Base-by-base conservation (phyloP, 805 yeast species). In the Kodamaea kakaduensis region DNA sequence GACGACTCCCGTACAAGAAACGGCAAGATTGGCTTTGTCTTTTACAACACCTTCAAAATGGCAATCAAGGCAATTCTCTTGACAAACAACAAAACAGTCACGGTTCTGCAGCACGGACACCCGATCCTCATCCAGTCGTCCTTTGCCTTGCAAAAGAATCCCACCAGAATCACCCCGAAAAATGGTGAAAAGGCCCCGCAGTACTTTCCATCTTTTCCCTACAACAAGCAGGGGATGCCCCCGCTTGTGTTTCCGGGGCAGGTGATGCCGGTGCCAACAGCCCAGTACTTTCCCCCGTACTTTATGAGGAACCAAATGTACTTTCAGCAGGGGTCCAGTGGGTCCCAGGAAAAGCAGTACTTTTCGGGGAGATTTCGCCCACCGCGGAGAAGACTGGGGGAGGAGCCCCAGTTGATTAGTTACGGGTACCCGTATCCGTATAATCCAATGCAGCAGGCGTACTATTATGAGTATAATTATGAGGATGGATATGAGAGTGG, bases 41-140 rank as follows among this genome's bases (percentile, higher is more conserved):
- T 83, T 42, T 84, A 70, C 51, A 63, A 71, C 33, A 59, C 66
- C 37, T 72, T 75, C 31, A 67, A 66, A 8, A 73, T 75, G 61
- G 88, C 94, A 2, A 65, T 78, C 28, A 54, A 58, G 15, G 87
- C 90, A 25, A 78, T 83, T 24, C 59, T 69, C 14, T 57, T 65
- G 37, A 69, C 81, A 24, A 73, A 77, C 50, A 76, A 75, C 22
- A 25, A 36, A 17, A 20, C 37, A 10, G 34, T 43, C 14, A 40
- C 27, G 16, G 17, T 38, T 9, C 33, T 37, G 8, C 40, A 35
- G 8, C 18, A 29, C 17, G 42, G 41, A 28, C 48, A 51, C 8
- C 50, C 53, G 9, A 42, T 60, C 17, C 33, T 51, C 29, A 58
- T 65, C 17, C 61, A 60, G 42, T 53, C 70, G 0, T 63, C 68